Conservation (phyloP, 495 filamentous ascomycete genomes). For the Aspergillus kassunensis region DNA sequence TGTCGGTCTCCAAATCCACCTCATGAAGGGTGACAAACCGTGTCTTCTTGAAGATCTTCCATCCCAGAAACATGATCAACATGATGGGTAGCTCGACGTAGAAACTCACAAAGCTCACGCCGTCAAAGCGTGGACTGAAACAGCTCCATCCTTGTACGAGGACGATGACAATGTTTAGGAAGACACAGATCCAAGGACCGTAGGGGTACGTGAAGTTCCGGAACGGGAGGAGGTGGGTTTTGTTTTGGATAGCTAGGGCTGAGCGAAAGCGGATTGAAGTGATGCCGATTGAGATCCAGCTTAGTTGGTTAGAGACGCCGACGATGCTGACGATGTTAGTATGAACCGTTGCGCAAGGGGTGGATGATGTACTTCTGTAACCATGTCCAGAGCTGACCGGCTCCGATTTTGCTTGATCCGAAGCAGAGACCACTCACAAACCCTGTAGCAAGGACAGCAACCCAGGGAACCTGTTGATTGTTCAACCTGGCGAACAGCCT, state of each 20-base stretch:
- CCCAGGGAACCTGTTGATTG: constrained; percentile 55
- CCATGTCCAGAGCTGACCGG: constrained; percentile 56
- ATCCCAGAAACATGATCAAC: constrained; percentile 47
- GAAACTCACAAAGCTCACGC: constrained; percentile 49
- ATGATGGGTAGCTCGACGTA: constrained; percentile 51
- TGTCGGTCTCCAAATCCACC: constrained; percentile 54
- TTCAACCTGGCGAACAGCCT: constrained; percentile 47
- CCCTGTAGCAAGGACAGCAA: constrained; percentile 53
- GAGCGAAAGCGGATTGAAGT: constrained; percentile 57
- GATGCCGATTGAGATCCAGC: constrained; percentile 57
- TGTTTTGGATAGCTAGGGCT: constrained; percentile 48
- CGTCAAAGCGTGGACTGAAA: constrained; percentile 49
- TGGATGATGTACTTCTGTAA: constrained; percentile 43
- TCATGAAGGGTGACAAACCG: constrained; percentile 31
- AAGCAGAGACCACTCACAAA: constrained; percentile 56
- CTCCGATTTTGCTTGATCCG: constrained; percentile 58
- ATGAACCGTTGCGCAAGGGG: background rate
- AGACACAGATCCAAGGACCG: constrained; percentile 48
- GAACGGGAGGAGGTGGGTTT: constrained; percentile 56
- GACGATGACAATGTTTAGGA: constrained; percentile 52
- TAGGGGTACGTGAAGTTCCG: constrained; percentile 60
- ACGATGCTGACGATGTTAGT: constrained; percentile 37
- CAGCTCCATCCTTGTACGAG: constrained; percentile 59
- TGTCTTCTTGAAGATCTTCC: constrained; percentile 48
- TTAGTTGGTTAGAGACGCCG: constrained; percentile 60